Conservation (phyloP, 179 eudicot species). For the Beta macrorhiza region DNA sequence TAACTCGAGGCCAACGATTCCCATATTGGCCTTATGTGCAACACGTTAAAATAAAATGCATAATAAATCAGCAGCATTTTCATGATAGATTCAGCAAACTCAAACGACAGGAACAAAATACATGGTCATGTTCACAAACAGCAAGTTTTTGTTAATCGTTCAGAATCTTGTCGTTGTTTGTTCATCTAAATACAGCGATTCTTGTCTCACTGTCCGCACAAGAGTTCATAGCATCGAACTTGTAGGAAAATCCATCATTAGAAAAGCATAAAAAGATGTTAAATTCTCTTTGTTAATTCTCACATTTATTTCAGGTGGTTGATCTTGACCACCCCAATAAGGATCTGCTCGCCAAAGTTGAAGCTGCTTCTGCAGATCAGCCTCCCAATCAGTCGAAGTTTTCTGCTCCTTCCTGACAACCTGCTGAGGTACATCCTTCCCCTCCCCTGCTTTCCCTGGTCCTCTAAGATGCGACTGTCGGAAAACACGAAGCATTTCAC, state of each 20-base stretch:
- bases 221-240: neutral
- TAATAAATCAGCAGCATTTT: too few species aligned
- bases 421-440: constrained; percentile 26
- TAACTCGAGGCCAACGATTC: neutral
- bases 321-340: constrained; percentile 57
- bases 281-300: constrained; percentile 13
- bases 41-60: neutral
- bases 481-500: constrained; percentile 7
- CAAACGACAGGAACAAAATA: neutral
- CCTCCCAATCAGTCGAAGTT: constrained; percentile 36
- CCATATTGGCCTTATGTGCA: neutral
- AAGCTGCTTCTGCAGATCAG: constrained; percentile 69
- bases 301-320: constrained; percentile 67
- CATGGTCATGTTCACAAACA: neutral
- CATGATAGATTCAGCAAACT: neutral
- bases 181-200: neutral
- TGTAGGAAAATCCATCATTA: neutral
- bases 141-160: neutral
- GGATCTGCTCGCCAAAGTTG: constrained; percentile 88
- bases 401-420: constrained; percentile 37
- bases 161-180: neutral
- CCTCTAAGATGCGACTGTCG: constrained; percentile 53
- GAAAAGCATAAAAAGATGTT: constrained; percentile 1
- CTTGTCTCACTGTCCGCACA: neutral
- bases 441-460: constrained; percentile 29